Evolutionary conservation across 2,329 filamentous ascomycete species (phyloP).

Genomic region (Diplocarpon rosae): DNA sequence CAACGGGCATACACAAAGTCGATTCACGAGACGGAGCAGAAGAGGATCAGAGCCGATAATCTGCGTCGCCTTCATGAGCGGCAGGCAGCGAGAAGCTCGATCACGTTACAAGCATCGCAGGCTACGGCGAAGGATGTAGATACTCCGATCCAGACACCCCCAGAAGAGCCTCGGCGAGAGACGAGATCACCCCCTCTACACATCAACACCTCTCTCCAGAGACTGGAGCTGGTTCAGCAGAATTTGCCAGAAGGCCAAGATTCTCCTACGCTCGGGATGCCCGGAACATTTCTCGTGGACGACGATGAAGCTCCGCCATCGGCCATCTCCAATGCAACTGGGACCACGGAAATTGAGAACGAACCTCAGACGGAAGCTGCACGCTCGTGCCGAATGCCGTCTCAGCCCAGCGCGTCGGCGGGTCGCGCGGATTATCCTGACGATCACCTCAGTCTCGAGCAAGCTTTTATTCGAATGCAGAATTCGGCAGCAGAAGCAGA

Average conservation of each 20-base stretch:
- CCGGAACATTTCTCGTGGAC: constrained; percentile 44
- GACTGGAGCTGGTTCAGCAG: constrained; percentile 3
- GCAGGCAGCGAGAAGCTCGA: constrained; percentile 7
- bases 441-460: constrained; percentile 17
- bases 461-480: constrained; percentile 19
- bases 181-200: constrained; percentile 14
- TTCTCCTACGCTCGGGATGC: constrained; percentile 57
- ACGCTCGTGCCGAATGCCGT: constrained; percentile 14
- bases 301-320: constrained; percentile 46
- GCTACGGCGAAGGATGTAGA: constrained; percentile 19
- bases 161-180: neutral
- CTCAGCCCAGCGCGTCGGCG: constrained; percentile 16
- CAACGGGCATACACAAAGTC: constrained; percentile 77
- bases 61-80: constrained; percentile 24
- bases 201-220: constrained; percentile 21
- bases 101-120: constrained; percentile 22
- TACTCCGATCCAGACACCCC: constrained; percentile 1
- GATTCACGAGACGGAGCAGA: constrained; percentile 61
- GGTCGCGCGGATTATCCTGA: constrained; percentile 12
- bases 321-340: constrained; percentile 47
- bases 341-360: constrained; percentile 60
- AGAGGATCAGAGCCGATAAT: constrained; percentile 34
- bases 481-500: constrained; percentile 10
- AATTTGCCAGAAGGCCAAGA: constrained; percentile 30
- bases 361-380: constrained; percentile 52